phyloP scores from a whole-genome alignment of 1,139 yeast genomes.

The Hansenula anomala region DNA sequence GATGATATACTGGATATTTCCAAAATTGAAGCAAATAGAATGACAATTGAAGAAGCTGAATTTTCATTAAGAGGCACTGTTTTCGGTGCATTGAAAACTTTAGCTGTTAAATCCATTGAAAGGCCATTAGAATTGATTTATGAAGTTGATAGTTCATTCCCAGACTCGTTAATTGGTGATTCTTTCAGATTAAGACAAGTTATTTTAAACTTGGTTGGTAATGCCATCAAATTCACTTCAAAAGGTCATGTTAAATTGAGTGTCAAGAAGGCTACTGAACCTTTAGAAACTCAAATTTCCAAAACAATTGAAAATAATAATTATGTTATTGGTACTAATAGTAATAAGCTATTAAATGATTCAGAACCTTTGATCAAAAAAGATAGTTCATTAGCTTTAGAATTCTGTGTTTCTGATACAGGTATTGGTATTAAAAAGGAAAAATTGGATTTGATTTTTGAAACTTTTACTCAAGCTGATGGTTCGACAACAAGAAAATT shows the following conservation, averaged over 20 bases:
- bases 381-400: constrained; percentile 51
- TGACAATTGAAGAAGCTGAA: constrained; percentile 89
- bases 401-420: constrained; percentile 84
- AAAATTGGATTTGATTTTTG: constrained; percentile 78
- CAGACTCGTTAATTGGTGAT: constrained; percentile 83
- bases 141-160: constrained; percentile 82
- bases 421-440: constrained; percentile 88
- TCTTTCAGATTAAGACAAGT: constrained; percentile 85
- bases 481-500: constrained; percentile 88
- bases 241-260: constrained; percentile 74
- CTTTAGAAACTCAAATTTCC: constrained; percentile 16
- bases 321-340: constrained; percentile 19
- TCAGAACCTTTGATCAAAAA: constrained; percentile 9
- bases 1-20: constrained; percentile 90
- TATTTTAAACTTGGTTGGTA: constrained; percentile 78
- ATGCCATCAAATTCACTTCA: constrained; percentile 84
- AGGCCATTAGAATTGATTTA: constrained; percentile 76
- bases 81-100: constrained; percentile 82
- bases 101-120: constrained; percentile 87
- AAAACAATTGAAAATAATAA: constrained; percentile 15
- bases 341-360: constrained; percentile 11
- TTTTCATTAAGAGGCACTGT: constrained; percentile 83
- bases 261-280: constrained; percentile 43
- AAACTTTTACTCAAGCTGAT: constrained; percentile 89
- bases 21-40: constrained; percentile 87